Conservation (phyloP, 2,329 filamentous ascomycete genomes). For the Penicillium capsulatum region DNA sequence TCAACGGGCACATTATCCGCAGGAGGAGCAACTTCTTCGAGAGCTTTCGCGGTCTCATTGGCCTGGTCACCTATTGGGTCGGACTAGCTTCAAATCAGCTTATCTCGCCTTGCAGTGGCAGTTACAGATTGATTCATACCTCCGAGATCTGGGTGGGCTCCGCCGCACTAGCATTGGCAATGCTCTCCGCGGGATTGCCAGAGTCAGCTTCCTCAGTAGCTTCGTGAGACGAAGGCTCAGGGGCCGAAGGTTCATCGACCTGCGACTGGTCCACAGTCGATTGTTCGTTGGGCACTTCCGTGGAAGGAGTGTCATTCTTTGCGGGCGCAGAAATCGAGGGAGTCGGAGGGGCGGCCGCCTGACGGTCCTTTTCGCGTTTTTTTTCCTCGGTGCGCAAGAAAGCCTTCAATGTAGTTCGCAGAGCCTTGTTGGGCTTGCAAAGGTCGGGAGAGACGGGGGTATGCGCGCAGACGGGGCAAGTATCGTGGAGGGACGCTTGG, state of each 20-base stretch:
- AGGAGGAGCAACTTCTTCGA: slow-evolving; percentile 10
- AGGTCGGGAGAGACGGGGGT: slow-evolving; percentile 79
- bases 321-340: slow-evolving; percentile 24
- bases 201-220: too few species aligned
- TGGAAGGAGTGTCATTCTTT: slow-evolving; percentile 16
- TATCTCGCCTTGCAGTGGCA: too few species aligned
- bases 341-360: slow-evolving; percentile 32
- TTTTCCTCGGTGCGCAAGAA: slow-evolving; percentile 89
- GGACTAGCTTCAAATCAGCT: background rate
- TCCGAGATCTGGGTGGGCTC: too few species aligned
- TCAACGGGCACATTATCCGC: slow-evolving; percentile 4
- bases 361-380: slow-evolving; percentile 66
- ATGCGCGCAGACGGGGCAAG: slow-evolving; percentile 91
- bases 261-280: slow-evolving; percentile 4
- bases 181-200: too few species aligned
- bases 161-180: too few species aligned
- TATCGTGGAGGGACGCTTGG: slow-evolving; percentile 68
- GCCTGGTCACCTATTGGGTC: slow-evolving; percentile 11
- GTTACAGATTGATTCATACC: too few species aligned
- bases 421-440: slow-evolving; percentile 81
- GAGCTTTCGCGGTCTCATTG: slow-evolving; percentile 7
- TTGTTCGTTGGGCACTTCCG: slow-evolving; percentile 18
- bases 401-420: slow-evolving; percentile 88
- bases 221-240: slow-evolving; percentile 5
- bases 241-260: slow-evolving; percentile 8